These are phyloP conservation scores for Botrytis paeoniae DNA, from an alignment of 2,329 filamentous ascomycete species.

Conservation along the genomic window DNA sequence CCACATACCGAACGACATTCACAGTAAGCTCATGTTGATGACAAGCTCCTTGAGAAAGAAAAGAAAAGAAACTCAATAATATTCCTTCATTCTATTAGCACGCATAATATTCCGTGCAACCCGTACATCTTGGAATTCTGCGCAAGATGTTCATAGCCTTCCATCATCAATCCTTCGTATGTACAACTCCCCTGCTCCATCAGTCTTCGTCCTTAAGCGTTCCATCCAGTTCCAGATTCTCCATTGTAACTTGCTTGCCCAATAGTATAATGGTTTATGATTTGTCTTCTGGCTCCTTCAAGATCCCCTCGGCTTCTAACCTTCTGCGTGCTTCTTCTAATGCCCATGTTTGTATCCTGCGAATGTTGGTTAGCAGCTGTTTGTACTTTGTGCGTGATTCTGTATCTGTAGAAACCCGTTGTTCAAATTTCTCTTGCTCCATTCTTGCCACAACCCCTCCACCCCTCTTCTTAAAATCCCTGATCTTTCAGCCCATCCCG, in stretches of 20 bases:
- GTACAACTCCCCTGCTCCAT: slow-evolving; percentile 20
- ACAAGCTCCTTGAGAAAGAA: neutral
- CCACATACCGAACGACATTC: neutral
- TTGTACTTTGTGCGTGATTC: neutral
- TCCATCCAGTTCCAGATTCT: neutral
- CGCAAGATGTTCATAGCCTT: neutral
- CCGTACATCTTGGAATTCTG: slow-evolving; percentile 2
- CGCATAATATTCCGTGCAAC: slow-evolving; percentile 13
- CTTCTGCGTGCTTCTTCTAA: slow-evolving; percentile 93
- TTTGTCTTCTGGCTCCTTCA: slow-evolving; percentile 66
- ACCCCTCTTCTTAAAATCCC: slow-evolving; percentile 1
- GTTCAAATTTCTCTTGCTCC: neutral
- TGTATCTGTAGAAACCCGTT: neutral
- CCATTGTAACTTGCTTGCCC: neutral
- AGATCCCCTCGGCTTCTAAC: slow-evolving; percentile 92
- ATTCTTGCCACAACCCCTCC: slow-evolving; percentile 3
- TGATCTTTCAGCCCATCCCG: neutral
- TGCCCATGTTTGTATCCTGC: slow-evolving; percentile 98
- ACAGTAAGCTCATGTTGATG: neutral
- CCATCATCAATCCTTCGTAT: slow-evolving; percentile 19
- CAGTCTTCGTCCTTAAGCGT: neutral
- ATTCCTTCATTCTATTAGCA: slow-evolving; percentile 16
- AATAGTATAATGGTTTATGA: slow-evolving; percentile 20
- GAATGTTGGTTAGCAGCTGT: neutral
- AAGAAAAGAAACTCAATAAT: slow-evolving; percentile 12